phyloP scores from a whole-genome alignment of 805 yeast species.

The Wickerhamomyces pijperi region DNA sequence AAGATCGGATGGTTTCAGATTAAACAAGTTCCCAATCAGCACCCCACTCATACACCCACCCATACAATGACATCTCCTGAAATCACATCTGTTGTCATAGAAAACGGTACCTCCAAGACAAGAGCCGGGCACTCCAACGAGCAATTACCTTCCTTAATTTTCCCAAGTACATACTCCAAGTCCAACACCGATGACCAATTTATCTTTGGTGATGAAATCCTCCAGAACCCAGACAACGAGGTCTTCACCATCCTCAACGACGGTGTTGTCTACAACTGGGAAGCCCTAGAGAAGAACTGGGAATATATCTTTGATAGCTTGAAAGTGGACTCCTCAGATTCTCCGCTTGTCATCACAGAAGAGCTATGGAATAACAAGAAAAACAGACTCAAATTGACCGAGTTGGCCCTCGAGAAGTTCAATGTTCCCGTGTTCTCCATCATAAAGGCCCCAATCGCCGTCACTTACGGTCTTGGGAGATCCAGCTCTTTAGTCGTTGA shows the following conservation, averaged over 20 bases:
- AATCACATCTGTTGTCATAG: conserved; percentile 57
- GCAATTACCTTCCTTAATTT: conserved; percentile 47
- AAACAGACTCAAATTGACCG: conserved; percentile 45
- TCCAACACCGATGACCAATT: conserved; percentile 14
- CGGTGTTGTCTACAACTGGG: conserved; percentile 66
- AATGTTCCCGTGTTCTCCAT: conserved; percentile 70
- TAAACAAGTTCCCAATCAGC: too few relatives aligned
- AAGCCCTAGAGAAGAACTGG: conserved; percentile 59
- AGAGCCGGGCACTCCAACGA: conserved; percentile 62
- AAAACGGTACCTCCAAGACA: conserved; percentile 52
- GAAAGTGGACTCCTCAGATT: conserved; percentile 44
- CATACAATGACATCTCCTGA: conserved; percentile 10
- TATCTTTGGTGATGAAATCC: conserved; percentile 38
- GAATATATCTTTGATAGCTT: conserved; percentile 44
- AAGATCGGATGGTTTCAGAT: too few relatives aligned
- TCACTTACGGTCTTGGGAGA: conserved; percentile 67
- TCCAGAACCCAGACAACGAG: conserved; percentile 17
- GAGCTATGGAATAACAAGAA: conserved; percentile 61
- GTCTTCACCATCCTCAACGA: conserved; percentile 47
- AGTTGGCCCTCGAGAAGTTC: conserved; percentile 64
- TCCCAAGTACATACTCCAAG: conserved; percentile 45
- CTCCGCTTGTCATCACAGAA: conserved; percentile 54
- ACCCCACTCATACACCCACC: too few relatives aligned
- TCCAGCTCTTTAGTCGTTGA: conserved; percentile 74
- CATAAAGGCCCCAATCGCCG: conserved; percentile 67